A percentile compares a stretch with the other conserved stretches of the same genome.
phyloP scores from a whole-genome alignment of 345 rosid species.

The Firmiana major region DNA sequence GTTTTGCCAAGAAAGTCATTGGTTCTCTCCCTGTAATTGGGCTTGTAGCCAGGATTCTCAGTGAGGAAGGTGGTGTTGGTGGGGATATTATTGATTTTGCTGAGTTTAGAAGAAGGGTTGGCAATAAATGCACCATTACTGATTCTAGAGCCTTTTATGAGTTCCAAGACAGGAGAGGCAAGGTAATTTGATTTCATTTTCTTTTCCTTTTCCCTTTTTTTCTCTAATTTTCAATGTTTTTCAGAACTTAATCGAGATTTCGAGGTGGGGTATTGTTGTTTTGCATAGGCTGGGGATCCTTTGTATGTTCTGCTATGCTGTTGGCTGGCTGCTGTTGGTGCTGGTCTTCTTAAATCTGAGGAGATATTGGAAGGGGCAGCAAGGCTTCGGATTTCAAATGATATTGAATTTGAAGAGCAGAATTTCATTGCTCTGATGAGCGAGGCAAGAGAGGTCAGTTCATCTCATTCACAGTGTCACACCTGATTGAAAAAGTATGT shows the following conservation, averaged over 20 bases:
- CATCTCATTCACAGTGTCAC: not conserved
- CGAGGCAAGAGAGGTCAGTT: slow-evolving; percentile 79
- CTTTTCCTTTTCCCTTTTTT: not conserved
- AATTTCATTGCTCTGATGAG: slow-evolving; percentile 71
- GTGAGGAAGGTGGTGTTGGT: slow-evolving; percentile 94
- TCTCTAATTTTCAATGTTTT: too few relatives aligned
- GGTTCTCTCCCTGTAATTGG: slow-evolving; percentile 91
- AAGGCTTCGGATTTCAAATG: slow-evolving; percentile 72
- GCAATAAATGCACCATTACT: slow-evolving; percentile 60
- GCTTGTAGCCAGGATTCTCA: slow-evolving; percentile 76
- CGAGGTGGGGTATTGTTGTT: slow-evolving; percentile 14
- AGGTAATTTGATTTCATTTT: slow-evolving; percentile 31
- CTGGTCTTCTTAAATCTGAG: slow-evolving; percentile 91
- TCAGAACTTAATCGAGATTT: not conserved
- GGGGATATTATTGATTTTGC: slow-evolving; percentile 83
- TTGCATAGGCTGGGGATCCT: slow-evolving; percentile 80
- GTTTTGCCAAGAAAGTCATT: slow-evolving; percentile 67
- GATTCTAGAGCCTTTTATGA: slow-evolving; percentile 93
- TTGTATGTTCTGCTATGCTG: slow-evolving; percentile 89
- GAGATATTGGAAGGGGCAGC: slow-evolving; percentile 77
- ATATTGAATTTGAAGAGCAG: slow-evolving; percentile 92
- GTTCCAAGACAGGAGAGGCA: slow-evolving; percentile 76
- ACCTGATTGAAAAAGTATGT: too few relatives aligned
- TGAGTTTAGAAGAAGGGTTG: slow-evolving; percentile 88
- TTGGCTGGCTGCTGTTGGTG: slow-evolving; percentile 94